These are phyloP conservation scores for Yamadazyma friedrichii DNA, from an alignment of 1,139 yeast species.

Conservation along the genomic window DNA sequence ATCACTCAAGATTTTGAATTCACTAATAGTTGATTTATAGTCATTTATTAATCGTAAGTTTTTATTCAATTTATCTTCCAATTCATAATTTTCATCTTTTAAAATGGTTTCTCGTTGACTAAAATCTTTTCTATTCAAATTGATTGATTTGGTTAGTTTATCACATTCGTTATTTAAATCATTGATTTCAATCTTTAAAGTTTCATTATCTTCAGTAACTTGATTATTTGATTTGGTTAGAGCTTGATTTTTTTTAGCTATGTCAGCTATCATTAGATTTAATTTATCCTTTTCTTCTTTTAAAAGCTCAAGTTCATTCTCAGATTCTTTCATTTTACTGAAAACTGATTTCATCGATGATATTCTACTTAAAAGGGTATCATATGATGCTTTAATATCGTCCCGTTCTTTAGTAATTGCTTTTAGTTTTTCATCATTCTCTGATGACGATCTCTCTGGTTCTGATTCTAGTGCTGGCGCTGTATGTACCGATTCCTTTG, in stretches of 20 bases:
- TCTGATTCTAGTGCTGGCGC: background rate
- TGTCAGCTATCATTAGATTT: slow-evolving; percentile 28
- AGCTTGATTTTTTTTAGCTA: slow-evolving; percentile 27
- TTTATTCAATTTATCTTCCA: slow-evolving; percentile 38
- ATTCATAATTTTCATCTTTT: slow-evolving; percentile 47
- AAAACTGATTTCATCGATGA: slow-evolving; percentile 79
- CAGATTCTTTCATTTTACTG: slow-evolving; percentile 72
- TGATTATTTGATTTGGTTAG: slow-evolving; percentile 11
- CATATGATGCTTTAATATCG: slow-evolving; percentile 68
- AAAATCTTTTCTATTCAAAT: slow-evolving; percentile 43
- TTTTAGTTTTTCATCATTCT: slow-evolving; percentile 3
- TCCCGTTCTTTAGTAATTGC: slow-evolving; percentile 52
- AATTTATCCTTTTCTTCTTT: slow-evolving; percentile 38
- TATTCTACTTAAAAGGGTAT: slow-evolving; percentile 68
- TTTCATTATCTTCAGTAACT: slow-evolving; percentile 12
- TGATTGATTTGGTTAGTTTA: slow-evolving; percentile 50
- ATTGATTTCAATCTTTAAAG: slow-evolving; percentile 51
- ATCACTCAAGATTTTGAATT: slow-evolving; percentile 43
- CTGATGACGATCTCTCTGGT: background rate
- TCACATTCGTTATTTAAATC: slow-evolving; percentile 69
- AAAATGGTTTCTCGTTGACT: slow-evolving; percentile 41
- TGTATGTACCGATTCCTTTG: background rate
- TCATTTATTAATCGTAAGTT: slow-evolving; percentile 39
- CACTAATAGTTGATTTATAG: slow-evolving; percentile 42
- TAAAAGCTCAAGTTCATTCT: slow-evolving; percentile 63